Percentiles rank a stretch among this genome's conserved stretches.
These are phyloP conservation scores for Pseudogymnoascus sp. DNA, from an alignment of 2,329 filamentous ascomycete species.

Conservation along the genomic window DNA sequence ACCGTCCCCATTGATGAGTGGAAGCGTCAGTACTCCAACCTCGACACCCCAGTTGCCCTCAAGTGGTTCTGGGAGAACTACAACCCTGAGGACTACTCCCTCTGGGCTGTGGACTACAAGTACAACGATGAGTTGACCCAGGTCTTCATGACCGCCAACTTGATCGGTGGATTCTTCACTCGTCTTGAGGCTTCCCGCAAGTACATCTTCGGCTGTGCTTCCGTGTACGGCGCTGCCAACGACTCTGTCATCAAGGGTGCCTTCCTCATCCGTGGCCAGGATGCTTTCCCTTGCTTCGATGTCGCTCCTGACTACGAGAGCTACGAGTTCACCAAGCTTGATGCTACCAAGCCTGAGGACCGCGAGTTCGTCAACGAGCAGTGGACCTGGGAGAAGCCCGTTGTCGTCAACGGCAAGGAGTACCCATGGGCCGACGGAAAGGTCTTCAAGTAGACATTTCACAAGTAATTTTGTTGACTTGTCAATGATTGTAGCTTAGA, in stretches of 20 bases:
- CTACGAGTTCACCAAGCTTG: conserved; percentile 95
- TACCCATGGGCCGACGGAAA: conserved; percentile 87
- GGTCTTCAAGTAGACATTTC: conserved; percentile 85
- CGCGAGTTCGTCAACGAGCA: conserved; percentile 75
- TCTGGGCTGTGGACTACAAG: conserved; percentile 96
- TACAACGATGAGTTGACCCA: conserved; percentile 97
- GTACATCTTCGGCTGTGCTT: conserved; percentile 88
- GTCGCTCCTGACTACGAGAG: conserved; percentile 96
- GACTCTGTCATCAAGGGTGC: conserved; percentile 88
- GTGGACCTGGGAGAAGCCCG: conserved; percentile 89
- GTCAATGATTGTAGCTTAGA: conserved; percentile 13
- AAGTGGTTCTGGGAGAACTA: conserved; percentile 98
- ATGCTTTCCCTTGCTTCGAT: conserved; percentile 80
- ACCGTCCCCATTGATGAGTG: conserved; percentile 87
- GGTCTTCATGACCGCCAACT: conserved; percentile 98
- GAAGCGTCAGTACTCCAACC: conserved; percentile 99
- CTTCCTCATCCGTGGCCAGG: conserved; percentile 90
- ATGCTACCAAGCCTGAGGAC: conserved; percentile 79
- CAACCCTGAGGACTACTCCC: conserved; percentile 89
- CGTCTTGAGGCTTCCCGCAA: conserved; percentile 97
- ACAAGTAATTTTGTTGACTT: conserved; percentile 6
- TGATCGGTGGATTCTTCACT: conserved; percentile 95
- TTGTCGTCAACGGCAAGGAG: conserved; percentile 76
- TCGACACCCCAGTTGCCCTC: conserved; percentile 75
- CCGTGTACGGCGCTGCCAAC: conserved; percentile 85